A percentile compares a stretch with the other conserved stretches of the same genome.
These are phyloP conservation scores for Penicillium sp. DNA, from an alignment of 2,329 filamentous ascomycete genomes.

Conservation along the genomic window DNA sequence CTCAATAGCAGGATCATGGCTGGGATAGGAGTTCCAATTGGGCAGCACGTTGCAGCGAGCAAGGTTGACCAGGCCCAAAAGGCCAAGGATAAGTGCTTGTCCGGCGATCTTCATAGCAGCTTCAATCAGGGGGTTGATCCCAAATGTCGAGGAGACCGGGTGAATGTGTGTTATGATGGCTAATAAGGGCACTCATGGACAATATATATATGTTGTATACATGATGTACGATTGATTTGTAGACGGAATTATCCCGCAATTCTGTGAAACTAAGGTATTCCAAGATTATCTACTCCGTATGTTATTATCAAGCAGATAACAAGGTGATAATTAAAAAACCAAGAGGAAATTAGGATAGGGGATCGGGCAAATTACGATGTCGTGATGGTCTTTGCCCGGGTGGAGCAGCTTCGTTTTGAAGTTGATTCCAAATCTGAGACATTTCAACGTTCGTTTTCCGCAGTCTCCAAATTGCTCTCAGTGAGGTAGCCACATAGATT, in stretches of 20 bases:
- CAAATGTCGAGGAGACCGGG: not conserved
- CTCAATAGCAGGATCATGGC: slow-evolving; percentile 31
- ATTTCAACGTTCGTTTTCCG: not conserved
- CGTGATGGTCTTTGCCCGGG: too few species aligned
- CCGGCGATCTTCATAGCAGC: not conserved
- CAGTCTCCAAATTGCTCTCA: not conserved
- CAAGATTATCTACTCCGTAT: not conserved
- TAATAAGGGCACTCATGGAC: too few species aligned
- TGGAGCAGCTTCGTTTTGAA: not conserved
- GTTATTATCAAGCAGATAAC: not conserved
- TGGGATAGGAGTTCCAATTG: slow-evolving; percentile 4
- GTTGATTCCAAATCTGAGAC: not conserved
- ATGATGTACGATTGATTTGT: not conserved
- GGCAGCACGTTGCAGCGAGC: not conserved
- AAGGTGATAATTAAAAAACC: not conserved
- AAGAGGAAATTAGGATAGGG: too few species aligned
- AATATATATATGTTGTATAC: too few species aligned
- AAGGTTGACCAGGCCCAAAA: not conserved
- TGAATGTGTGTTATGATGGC: not conserved
- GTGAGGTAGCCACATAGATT: not conserved
- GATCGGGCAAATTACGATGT: not conserved
- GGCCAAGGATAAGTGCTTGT: not conserved
- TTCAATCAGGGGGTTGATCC: not conserved
- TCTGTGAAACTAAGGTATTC: not conserved
- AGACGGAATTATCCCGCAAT: not conserved